Evolutionary conservation across 192 early-diverging fungal genomes (phyloP).

Genomic region (Oehlia diaphana): DNA sequence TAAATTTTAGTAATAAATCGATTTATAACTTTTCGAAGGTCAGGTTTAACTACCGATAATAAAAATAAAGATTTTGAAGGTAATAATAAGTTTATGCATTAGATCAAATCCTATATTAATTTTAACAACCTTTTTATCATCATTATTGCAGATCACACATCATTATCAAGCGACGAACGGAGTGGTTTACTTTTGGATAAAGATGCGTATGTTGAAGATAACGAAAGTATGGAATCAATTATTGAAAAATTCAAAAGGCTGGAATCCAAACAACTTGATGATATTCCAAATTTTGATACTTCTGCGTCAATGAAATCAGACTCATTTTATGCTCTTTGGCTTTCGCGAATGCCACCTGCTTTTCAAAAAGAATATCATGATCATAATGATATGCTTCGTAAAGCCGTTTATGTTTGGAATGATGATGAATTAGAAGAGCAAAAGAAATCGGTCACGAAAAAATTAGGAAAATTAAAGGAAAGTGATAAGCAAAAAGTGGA

Average conservation of each 20-base stretch:
- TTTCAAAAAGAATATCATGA: conserved; percentile 39
- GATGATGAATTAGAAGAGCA: conserved; percentile 35
- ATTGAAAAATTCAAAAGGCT: conserved; percentile 46
- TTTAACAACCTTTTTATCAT: background rate
- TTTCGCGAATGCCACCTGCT: conserved; percentile 31
- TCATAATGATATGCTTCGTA: conserved; percentile 38
- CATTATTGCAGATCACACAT: background rate
- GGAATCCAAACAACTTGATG: conserved; percentile 30
- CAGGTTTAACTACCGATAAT: background rate
- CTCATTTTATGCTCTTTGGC: conserved; percentile 38
- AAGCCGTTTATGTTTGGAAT: conserved; percentile 39
- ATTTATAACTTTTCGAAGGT: background rate
- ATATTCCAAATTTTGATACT: background rate
- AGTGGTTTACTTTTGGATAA: conserved; percentile 35
- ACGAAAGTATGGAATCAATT: conserved; percentile 46
- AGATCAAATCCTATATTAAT: background rate
- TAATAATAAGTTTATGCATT: background rate
- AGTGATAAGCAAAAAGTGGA: conserved; percentile 38
- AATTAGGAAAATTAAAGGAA: conserved; percentile 46
- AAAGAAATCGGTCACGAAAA: conserved; percentile 34
- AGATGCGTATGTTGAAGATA: conserved; percentile 49
- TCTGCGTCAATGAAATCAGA: conserved; percentile 16
- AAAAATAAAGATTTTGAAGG: background rate
- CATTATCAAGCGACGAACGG: conserved; percentile 12
- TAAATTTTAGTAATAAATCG: background rate